Evolutionary conservation across 2,329 filamentous ascomycete genomes (phyloP), one percentile per base, ranked within the genome.

Genomic region (Microdochium nivale): DNA sequence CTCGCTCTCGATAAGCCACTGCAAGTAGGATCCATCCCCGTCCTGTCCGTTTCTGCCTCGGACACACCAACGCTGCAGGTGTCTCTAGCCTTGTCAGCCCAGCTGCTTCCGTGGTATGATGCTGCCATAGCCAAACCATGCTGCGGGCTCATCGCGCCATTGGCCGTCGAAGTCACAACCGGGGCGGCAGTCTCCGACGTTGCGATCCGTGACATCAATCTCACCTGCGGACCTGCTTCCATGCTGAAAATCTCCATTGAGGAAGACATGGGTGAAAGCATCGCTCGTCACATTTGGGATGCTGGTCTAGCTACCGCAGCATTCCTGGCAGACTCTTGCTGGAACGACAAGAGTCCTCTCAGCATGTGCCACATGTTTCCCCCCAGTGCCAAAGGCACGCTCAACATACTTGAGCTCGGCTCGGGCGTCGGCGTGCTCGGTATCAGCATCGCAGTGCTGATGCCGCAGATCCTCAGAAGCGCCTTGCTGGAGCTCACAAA

Each of bases 201-300:
- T 5, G 56, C 59, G 9, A 23, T 60, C 25, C 59, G 63, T 21
- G 55, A 55, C n/a, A 55, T 65, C 9, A 27, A 54, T 3, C 19
- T 64, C 63, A 55, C 60, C 23, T 11, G 37, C 51, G 55, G 1
- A 63, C 59, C 13, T 65, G 60, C 56, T 57, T 60, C 1, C 60
- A 68, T 4, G 56, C 60, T 7, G 10, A 62, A 0, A 57, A 55
- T 10, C 54, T 79, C 8, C 67, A 73, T 81, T 3, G 74, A 78
- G 50, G 80, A 83, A 54, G 77, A 81, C 50, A 73, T 82, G 10
- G 79, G 78, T 14, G 78, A 82, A 63, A 81, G 77, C 59, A 81
- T 83, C 51, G 78, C 79, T 0, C 72, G 79, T 2, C 79, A 82
- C 54, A 68, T 82, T 5, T 83, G 79, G 79, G 79, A 83, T 50